Conservation (phyloP, 139 green algal genomes). For the Picochlorum sp. region DNA sequence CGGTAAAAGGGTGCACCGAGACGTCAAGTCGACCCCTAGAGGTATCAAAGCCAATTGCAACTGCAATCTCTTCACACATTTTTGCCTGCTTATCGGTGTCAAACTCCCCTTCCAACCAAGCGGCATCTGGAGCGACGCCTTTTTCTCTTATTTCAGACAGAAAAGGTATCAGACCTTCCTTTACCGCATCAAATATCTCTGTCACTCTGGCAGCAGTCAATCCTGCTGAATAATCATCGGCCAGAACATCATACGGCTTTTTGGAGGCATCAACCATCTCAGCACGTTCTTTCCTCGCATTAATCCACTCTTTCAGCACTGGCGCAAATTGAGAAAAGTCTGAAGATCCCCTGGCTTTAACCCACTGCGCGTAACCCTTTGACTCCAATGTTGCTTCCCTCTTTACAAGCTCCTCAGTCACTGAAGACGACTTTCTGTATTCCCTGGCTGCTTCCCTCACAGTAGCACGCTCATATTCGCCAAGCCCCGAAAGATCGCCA, state of each 20-base stretch:
- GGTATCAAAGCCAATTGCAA: slow-evolving; percentile 69
- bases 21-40: slow-evolving; percentile 68
- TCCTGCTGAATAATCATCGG: slow-evolving; percentile 85
- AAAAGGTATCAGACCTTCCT: slow-evolving; percentile 53
- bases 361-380: slow-evolving; percentile 68
- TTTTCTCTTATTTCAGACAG: slow-evolving; percentile 42
- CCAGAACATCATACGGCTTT: slow-evolving; percentile 60
- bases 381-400: slow-evolving; percentile 54
- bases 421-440: slow-evolving; percentile 26
- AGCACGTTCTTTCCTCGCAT: slow-evolving; percentile 40
- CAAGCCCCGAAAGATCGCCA: background rate
- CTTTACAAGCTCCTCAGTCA: slow-evolving; percentile 64
- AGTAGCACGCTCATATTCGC: background rate
- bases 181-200: slow-evolving; percentile 67
- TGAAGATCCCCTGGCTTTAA: slow-evolving; percentile 49
- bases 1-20: slow-evolving; percentile 72
- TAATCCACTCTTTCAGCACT: slow-evolving; percentile 72
- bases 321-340: slow-evolving; percentile 74
- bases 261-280: slow-evolving; percentile 14
- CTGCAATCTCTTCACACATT: slow-evolving; percentile 35
- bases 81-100: slow-evolving; percentile 24
- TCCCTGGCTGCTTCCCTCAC: slow-evolving; percentile 36
- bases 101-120: slow-evolving; percentile 41
- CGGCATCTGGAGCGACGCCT: slow-evolving; percentile 15
- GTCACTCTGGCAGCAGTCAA: slow-evolving; percentile 61